Evolutionary conservation across 345 rosid genomes (phyloP).

Genomic region (Heritiera littoralis): DNA sequence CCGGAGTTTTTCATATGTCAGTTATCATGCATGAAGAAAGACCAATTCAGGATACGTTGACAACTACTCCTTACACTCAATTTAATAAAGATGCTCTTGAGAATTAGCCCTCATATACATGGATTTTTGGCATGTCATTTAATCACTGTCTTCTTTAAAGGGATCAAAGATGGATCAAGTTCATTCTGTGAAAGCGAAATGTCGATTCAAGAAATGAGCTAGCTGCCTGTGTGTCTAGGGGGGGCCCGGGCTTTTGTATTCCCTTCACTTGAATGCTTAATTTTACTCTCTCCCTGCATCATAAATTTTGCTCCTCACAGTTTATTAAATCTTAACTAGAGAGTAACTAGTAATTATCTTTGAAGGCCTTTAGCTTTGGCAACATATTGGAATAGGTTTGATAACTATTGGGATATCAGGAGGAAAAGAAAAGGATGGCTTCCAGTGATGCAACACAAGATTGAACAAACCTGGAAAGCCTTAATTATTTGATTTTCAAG

Average conservation of each 20-base stretch:
- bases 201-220: not conserved
- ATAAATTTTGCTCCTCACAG: not conserved
- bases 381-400: not conserved
- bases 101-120: not conserved
- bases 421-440: not conserved
- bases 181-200: constrained; percentile 9
- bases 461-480: not conserved
- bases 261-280: not conserved
- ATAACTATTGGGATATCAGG: not conserved
- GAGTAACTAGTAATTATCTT: not conserved
- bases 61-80: constrained; percentile 27
- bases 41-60: constrained; percentile 25
- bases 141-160: not conserved
- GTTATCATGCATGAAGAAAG: constrained; percentile 26
- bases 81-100: constrained; percentile 24
- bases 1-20: constrained; percentile 33
- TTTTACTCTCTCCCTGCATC: not conserved
- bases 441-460: not conserved
- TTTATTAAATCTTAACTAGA: not conserved
- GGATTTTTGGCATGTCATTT: not conserved
- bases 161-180: not conserved
- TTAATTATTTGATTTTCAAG: not conserved
- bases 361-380: not conserved
- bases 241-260: not conserved
- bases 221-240: not conserved